Evolutionary conservation across 139 green algal genomes (phyloP).

Genomic region (Chlorella ohadii): DNA sequence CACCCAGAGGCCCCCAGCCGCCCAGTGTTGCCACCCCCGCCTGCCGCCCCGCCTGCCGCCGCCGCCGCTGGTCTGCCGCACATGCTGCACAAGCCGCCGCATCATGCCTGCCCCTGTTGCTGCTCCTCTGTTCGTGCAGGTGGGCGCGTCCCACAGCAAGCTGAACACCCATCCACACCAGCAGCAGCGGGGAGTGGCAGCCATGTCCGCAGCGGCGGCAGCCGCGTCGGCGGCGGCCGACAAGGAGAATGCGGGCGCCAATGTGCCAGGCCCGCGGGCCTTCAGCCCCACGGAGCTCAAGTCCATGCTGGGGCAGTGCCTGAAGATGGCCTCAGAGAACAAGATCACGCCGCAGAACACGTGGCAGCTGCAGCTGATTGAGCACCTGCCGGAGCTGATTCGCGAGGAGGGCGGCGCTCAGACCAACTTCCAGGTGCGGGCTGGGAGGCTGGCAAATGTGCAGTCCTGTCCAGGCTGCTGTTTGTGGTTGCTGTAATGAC

Average conservation of each 20-base stretch:
- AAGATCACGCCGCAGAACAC: conserved; percentile 85
- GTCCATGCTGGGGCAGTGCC: conserved; percentile 67
- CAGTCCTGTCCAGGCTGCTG: too few species aligned
- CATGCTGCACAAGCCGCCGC: too few species aligned
- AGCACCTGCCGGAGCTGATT: conserved; percentile 86
- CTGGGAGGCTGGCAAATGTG: too few species aligned
- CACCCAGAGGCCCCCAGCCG: too few species aligned
- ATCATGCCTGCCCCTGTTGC: too few species aligned
- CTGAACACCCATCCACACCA: too few species aligned
- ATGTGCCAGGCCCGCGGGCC: not conserved
- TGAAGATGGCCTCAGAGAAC: conserved; percentile 86
- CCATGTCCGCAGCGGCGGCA: not conserved
- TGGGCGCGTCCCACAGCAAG: too few species aligned
- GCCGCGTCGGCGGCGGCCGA: not conserved
- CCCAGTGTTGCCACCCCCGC: too few species aligned
- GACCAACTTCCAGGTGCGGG: conserved; percentile 80
- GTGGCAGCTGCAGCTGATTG: conserved; percentile 86
- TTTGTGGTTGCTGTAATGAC: too few species aligned
- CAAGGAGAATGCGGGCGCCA: conserved; percentile 22
- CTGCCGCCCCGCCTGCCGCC: too few species aligned
- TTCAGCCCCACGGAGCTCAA: conserved; percentile 36
- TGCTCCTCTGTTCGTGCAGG: too few species aligned
- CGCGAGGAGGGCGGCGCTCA: conserved; percentile 52
- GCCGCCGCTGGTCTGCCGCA: too few species aligned
- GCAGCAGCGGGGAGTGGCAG: not conserved